Evolutionary conservation across 495 filamentous ascomycete genomes (phyloP), one percentile per base, ranked within the genome.

Genomic region (Pseudomonodictys pantanalensis): DNA sequence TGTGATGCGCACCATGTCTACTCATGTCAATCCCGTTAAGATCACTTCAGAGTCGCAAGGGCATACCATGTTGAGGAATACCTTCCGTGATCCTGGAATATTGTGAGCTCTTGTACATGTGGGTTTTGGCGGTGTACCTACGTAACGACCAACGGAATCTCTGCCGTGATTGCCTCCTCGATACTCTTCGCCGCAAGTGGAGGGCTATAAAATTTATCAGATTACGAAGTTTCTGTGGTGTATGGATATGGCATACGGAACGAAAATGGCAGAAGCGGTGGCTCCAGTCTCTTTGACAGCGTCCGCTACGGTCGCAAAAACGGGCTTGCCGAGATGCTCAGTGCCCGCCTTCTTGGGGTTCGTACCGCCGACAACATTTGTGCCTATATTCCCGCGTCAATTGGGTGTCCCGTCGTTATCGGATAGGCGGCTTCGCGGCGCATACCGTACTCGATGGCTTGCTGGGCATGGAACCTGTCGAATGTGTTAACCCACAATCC

Each of bases 1-100:
- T 68, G 95, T 97, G 71, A 99, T 96, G 73, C 93, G 90, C 67
- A 99, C 91, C 93, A 99, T 99, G 77, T 99, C 93, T 89, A 69
- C 11, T 11, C 49, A 38, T 60, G 60, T 60, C 56, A 65, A 68
- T 23, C 17, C 11, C 46, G 4, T 7, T 24, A 24, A 39, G 15
- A 4, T 10, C 2, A 51, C 22, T 38, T 25, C 42, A 0, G 7
- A n/a, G 23, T 8, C 35, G 33, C 2, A 22, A 17, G 0, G 22
- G 69, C 85, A 69, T 79, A 91, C 89, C 89, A 78, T 97, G 92
- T 76, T 97, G 92, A 60, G 92, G 92, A 64, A 97, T 97, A 65
- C 93, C 93, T 79, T 99, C 93, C 41, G 93, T 99, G 71, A 99
- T 99, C 76, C 85, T 86, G 54, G 11, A 52, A 58, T 33, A 45